Conservation (phyloP, 169 alveolate species). For the Plasmodium malariae region DNA sequence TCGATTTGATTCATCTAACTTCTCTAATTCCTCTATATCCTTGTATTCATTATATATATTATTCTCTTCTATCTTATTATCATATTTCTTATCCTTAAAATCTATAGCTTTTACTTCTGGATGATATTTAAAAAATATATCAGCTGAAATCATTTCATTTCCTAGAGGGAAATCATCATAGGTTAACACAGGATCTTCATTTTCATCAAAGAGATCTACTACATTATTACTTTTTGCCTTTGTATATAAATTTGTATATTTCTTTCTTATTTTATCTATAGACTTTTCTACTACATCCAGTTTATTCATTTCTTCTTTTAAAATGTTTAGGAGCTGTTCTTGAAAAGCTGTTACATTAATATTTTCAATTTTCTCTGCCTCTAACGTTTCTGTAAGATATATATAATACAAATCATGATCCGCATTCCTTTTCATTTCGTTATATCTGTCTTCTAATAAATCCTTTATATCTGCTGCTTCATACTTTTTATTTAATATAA, state of each 20-base stretch:
- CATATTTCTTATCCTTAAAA: background rate
- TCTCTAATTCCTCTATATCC: slow-evolving; percentile 11
- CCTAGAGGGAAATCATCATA: slow-evolving; percentile 42
- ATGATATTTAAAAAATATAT: slow-evolving; percentile 29
- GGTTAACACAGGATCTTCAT: slow-evolving; percentile 6
- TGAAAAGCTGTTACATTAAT: background rate
- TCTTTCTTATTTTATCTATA: background rate
- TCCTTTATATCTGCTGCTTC: slow-evolving; percentile 19
- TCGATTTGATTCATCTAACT: slow-evolving; percentile 4
- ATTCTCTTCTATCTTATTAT: background rate
- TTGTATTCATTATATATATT: slow-evolving; percentile 11
- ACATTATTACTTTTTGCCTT: background rate
- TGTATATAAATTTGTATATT: background rate
- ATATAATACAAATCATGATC: slow-evolving; percentile 9
- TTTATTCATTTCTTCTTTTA: slow-evolving; percentile 13
- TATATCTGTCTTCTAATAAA: slow-evolving; percentile 39
- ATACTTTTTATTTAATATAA: background rate
- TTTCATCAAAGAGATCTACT: slow-evolving; percentile 3
- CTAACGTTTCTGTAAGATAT: slow-evolving; percentile 4
- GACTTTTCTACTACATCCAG: background rate
- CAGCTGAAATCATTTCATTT: slow-evolving; percentile 33
- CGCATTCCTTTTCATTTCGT: slow-evolving; percentile 17
- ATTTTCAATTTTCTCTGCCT: background rate
- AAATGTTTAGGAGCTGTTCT: background rate
- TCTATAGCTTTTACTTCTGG: background rate